Evolutionary conservation across 2,329 filamentous ascomycete genomes (phyloP), one percentile per base, ranked within the genome.

Genomic region (Curvularia sp.): DNA sequence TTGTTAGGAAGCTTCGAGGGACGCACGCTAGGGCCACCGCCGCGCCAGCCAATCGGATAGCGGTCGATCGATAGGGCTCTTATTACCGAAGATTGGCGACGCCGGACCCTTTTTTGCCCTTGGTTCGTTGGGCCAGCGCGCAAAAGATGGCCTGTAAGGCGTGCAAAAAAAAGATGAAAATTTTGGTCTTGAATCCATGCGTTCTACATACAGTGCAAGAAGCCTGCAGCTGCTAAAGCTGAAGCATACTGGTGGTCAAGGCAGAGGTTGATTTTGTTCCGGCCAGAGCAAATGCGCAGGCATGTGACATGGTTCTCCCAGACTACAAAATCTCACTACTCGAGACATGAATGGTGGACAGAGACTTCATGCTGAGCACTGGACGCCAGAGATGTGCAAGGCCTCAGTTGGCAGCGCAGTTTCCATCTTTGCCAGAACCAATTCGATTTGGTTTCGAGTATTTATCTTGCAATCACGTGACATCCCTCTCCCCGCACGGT

Each of bases 41-140:
- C 19, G 34, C 1, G 3, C 13, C n/a, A 19, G 25, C 57, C 57
- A 57, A 59, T 57, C 53, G 55, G 30, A 3, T 30, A 5, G 6
- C 25, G 23, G 49, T 47, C 57, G 49, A 59, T 59, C 43, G 25
- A 25, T 39, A 57, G 38, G 46, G 48, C 57, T 53, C 48, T 49
- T 57, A 49, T 59, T 54, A 42, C 57, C 57, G 42, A 36, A 42
- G 57, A 58, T 58, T 55, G 55, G 46, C 55, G 55, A 55, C 13
- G 43, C 38, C 49, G 49, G 47, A 46, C 46, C 55, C 52, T 49
- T 49, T 49, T 45, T 39, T 47, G 25, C 39, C 50, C 25, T 57
- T 46, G 53, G 41, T 23, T 49, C 50, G 15, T 56, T 54, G 55
- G 50, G 50, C 28, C 39, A 55, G 55, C 51, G 46, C 32, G 23